These are phyloP conservation scores for Salinomyces thailandicus DNA, from an alignment of 2,329 filamentous ascomycete genomes.

Conservation along the genomic window DNA sequence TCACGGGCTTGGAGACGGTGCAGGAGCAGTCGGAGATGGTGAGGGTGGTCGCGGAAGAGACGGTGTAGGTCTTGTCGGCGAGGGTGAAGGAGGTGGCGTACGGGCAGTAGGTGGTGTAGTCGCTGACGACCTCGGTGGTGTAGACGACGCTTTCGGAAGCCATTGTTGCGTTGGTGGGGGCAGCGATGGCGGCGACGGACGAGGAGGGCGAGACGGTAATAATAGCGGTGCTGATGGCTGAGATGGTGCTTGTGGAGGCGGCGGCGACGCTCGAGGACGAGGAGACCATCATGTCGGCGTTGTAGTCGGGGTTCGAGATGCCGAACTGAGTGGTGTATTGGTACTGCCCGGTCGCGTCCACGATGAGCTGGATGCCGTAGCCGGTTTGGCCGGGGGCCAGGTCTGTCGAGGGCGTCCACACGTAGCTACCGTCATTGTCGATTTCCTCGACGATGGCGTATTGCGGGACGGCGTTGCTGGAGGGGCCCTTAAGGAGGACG, in stretches of 20 bases:
- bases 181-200: slow-evolving; percentile 36
- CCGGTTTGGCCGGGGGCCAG: slow-evolving; percentile 34
- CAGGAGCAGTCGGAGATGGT: slow-evolving; percentile 17
- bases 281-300: slow-evolving; percentile 1
- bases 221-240: slow-evolving; percentile 2
- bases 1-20: slow-evolving; percentile 10
- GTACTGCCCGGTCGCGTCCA: slow-evolving; percentile 49
- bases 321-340: slow-evolving; percentile 55
- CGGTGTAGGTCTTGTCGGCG: slow-evolving; percentile 17
- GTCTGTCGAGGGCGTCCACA: slow-evolving; percentile 42
- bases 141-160: slow-evolving; percentile 43
- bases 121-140: slow-evolving; percentile 19
- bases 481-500: slow-evolving; percentile 49
- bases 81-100: slow-evolving; percentile 14
- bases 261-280: background rate
- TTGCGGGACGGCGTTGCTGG: slow-evolving; percentile 43
- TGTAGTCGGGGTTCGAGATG: slow-evolving; percentile 37
- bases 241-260: background rate
- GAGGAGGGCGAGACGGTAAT: slow-evolving; percentile 2
- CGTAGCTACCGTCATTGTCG: slow-evolving; percentile 45
- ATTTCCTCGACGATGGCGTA: slow-evolving; percentile 43
- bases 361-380: slow-evolving; percentile 54
- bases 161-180: slow-evolving; percentile 55
- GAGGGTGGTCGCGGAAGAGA: slow-evolving; percentile 15
- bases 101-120: slow-evolving; percentile 18